Evolutionary conservation across 139 green algal species (phyloP).

Genomic region (Coelastrella sp.): DNA sequence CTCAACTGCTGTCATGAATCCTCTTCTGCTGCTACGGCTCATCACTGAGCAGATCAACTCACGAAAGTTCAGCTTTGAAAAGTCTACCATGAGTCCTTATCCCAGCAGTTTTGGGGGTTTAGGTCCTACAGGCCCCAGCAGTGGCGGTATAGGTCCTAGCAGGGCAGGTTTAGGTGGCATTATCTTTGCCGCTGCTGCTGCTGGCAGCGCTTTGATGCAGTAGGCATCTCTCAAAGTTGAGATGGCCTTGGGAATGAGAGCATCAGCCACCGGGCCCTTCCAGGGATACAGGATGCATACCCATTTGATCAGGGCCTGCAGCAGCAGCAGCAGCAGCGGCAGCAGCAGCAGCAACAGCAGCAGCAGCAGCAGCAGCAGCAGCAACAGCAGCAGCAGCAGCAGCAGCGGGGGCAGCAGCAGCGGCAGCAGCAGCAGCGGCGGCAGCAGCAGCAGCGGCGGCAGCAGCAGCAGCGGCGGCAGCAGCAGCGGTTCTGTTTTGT

Average conservation of each 20-base stretch:
- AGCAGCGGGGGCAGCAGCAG: neutral
- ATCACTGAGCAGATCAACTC: too few relatives aligned
- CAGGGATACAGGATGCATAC: constrained; percentile 23
- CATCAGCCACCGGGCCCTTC: neutral
- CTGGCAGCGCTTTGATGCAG: constrained; percentile 6
- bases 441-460: neutral
- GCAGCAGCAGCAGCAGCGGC: neutral
- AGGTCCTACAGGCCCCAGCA: too few relatives aligned
- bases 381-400: neutral
- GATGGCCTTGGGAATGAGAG: neutral
- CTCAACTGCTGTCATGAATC: too few relatives aligned
- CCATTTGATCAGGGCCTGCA: neutral
- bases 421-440: neutral
- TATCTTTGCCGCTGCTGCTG: constrained; percentile 6
- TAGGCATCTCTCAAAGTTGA: neutral
- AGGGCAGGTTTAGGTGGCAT: neutral
- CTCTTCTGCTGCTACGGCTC: too few relatives aligned
- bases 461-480: too few relatives aligned
- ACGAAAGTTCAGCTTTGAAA: too few relatives aligned
- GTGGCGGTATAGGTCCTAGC: too few relatives aligned
- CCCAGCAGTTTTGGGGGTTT: too few relatives aligned
- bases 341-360: neutral
- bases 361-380: neutral
- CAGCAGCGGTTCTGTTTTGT: too few relatives aligned
- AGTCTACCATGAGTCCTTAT: too few relatives aligned